Evolutionary conservation across 805 yeast genomes (phyloP), one percentile per base, ranked within the genome.

Genomic region (Priceomyces medius): DNA sequence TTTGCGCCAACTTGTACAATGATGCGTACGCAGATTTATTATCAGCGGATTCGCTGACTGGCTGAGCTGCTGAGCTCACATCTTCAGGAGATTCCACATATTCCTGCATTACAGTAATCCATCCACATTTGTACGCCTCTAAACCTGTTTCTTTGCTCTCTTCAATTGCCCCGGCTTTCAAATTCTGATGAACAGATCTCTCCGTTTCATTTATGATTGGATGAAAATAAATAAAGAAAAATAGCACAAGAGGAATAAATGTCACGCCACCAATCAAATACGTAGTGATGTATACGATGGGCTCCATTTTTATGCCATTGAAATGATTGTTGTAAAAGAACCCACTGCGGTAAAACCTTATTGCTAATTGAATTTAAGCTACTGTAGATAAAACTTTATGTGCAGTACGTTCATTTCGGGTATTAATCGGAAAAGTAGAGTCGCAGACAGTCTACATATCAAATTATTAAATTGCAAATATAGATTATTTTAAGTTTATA

Each of bases 91-190:
- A 61, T 38, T 69, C 74, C 31, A 69, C 37, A 56, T 83, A 86
- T 49, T 85, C 91, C 45, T 80, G 81, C 0, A 95, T 85, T n/a
- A 90, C 90, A 2, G 84, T 79, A 2, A 88, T 64, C 95, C 95
- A 87, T 7, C 95, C 96, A 8, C 79, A 67, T 55, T 74, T 78
- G 50, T 63, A 74, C 0, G 88, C 76, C 19, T 80, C 79, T 1
- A 84, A 77, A 3, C 93, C 95, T 0, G 77, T 59, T n/a, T 71
- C 68, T 29, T 66, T 62, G 9, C 64, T 61, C 50, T 85, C 90
- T 42, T 83, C 81, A n/a, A 84, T 53, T 45, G 77, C 81, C 0
- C 85, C 85, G 3, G 83, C 80, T 47, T 75, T 80, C 38, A 39
- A 44, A 38, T 19, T 55, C 53, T 50, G 51, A 6, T 50, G 52